These are phyloP conservation scores for Lichina pygmaea DNA, from an alignment of 495 filamentous ascomycete genomes.

Conservation along the genomic window DNA sequence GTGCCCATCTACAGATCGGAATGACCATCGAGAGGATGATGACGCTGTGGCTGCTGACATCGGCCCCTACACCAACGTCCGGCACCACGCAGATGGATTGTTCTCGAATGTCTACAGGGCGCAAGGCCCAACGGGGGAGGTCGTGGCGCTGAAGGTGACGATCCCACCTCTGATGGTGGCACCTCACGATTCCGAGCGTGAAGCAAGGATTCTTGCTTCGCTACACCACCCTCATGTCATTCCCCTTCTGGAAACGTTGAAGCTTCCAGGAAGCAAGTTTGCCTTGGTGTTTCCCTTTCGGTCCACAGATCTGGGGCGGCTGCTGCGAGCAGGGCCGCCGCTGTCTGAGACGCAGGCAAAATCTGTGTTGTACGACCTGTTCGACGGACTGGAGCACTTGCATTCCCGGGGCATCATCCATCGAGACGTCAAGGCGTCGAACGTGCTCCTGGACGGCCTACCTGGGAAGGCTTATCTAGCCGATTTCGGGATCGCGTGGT, in stretches of 20 bases:
- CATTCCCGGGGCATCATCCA: slow-evolving; percentile 62
- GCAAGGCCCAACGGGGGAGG: slow-evolving; percentile 8
- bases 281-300: slow-evolving; percentile 68
- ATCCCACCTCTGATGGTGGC: slow-evolving; percentile 39
- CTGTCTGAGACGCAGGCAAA: slow-evolving; percentile 15
- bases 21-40: not conserved
- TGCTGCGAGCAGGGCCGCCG: slow-evolving; percentile 25
- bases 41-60: slow-evolving; percentile 13
- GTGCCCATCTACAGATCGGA: too few species aligned
- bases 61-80: slow-evolving; percentile 43
- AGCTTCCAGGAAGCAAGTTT: slow-evolving; percentile 38
- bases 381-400: slow-evolving; percentile 41
- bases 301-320: slow-evolving; percentile 35
- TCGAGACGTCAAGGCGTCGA: slow-evolving; percentile 80
- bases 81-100: slow-evolving; percentile 43
- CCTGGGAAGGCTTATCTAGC: slow-evolving; percentile 49
- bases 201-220: slow-evolving; percentile 40
- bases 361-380: slow-evolving; percentile 33
- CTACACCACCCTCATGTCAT: slow-evolving; percentile 28
- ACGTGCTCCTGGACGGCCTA: slow-evolving; percentile 44
- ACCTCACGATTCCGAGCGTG: slow-evolving; percentile 56
- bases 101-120: slow-evolving; percentile 65
- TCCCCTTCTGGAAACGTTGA: slow-evolving; percentile 39
- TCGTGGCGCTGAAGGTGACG: slow-evolving; percentile 72
- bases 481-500: slow-evolving; percentile 86